These are phyloP conservation scores for Ustilago sp. DNA, from an alignment of 1,284 basidiomycete genomes.

Conservation along the genomic window DNA sequence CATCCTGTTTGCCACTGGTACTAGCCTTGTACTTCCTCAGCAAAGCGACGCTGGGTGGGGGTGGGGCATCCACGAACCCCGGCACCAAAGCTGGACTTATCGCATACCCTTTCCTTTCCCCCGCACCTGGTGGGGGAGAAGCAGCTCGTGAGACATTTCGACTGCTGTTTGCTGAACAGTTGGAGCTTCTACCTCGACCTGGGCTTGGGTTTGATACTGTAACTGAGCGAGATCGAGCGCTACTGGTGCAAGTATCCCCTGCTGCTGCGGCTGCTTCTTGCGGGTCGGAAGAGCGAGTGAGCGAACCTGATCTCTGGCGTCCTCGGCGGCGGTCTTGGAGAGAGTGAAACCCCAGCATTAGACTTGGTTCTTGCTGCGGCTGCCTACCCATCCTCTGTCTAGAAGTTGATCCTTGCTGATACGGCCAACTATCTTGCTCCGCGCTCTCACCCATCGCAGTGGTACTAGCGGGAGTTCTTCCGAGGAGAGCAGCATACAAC, in stretches of 20 bases:
- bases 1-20: background rate
- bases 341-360: conserved; percentile 23
- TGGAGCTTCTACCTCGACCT: conserved; percentile 9
- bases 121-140: conserved; percentile 5
- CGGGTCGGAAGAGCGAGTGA: conserved; percentile 9
- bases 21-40: conserved; percentile 32
- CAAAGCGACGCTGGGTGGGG: conserved; percentile 21
- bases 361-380: conserved; percentile 21
- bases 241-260: background rate
- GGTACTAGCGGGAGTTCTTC: conserved; percentile 3
- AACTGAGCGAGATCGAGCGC: conserved; percentile 13
- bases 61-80: conserved; percentile 19
- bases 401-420: conserved; percentile 2
- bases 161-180: conserved; percentile 16
- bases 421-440: conserved; percentile 8
- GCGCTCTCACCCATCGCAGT: background rate
- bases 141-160: conserved; percentile 29
- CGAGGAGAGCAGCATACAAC: conserved; percentile 30
- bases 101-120: background rate
- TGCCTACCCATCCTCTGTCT: background rate
- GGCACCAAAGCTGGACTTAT: conserved; percentile 27
- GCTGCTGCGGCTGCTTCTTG: background rate
- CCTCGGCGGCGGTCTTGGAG: background rate
- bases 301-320: conserved; percentile 17
- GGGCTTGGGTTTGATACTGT: conserved; percentile 12